Conservation (phyloP, 2,329 filamentous ascomycete genomes). For the Talaromyces sp. region DNA sequence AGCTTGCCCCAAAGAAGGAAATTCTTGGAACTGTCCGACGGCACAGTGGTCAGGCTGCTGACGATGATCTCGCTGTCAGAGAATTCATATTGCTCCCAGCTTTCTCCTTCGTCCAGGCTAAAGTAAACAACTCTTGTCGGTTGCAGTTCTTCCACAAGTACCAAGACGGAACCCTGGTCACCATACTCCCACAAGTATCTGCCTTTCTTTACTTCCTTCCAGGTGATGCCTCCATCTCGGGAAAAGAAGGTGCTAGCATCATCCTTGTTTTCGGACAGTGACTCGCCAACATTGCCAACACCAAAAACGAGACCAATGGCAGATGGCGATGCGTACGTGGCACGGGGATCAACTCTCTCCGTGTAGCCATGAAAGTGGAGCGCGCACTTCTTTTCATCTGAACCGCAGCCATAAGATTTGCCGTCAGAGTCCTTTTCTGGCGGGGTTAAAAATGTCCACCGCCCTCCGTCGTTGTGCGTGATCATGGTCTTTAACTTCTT, state of each 20-base stretch:
- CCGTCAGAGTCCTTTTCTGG: conserved; percentile 65
- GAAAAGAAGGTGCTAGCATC: conserved; percentile 82
- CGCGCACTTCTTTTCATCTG: conserved; percentile 65
- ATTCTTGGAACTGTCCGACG: conserved; percentile 82
- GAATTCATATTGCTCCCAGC: conserved; percentile 74
- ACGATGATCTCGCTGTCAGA: conserved; percentile 65
- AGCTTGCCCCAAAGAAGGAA: conserved; percentile 80
- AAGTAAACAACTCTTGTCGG: conserved; percentile 67
- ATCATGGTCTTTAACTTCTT: conserved; percentile 89
- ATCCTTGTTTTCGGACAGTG: conserved; percentile 45
- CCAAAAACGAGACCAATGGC: conserved; percentile 89
- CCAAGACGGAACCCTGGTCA: conserved; percentile 88
- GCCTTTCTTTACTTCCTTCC: conserved; percentile 81
- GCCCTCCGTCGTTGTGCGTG: conserved; percentile 90
- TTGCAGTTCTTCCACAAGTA: conserved; percentile 69
- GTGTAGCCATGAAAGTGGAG: conserved; percentile 95
- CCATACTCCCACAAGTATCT: conserved; percentile 91
- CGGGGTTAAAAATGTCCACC: conserved; percentile 74
- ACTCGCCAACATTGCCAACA: conserved; percentile 80
- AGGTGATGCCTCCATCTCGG: conserved; percentile 80
- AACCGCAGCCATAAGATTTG: conserved; percentile 65
- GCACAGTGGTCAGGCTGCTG: conserved; percentile 77
- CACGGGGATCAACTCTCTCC: conserved; percentile 72
- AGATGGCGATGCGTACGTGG: conserved; percentile 82
- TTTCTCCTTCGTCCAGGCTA: conserved; percentile 72